phyloP scores from a whole-genome alignment of 2,329 filamentous ascomycete genomes.

The Fusarium ambrosium region DNA sequence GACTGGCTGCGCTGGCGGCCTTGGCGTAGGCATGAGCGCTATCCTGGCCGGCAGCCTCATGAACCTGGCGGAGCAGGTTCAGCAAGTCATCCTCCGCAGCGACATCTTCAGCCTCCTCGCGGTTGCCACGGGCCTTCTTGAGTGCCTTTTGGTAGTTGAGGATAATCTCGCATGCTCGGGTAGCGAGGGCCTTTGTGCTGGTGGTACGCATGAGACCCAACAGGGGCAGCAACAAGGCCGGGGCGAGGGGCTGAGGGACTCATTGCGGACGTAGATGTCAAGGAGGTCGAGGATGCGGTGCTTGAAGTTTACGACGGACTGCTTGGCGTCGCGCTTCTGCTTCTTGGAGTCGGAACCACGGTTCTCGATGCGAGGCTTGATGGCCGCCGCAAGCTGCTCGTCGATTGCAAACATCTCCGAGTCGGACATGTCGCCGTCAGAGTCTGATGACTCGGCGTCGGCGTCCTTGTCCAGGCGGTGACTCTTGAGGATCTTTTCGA shows the following conservation, averaged over 20 bases:
- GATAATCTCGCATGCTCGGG: constrained; percentile 80
- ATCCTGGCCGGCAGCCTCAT: constrained; percentile 74
- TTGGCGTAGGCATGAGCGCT: constrained; percentile 79
- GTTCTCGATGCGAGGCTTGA: constrained; percentile 79
- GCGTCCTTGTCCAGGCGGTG: constrained; percentile 72
- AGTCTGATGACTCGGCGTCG: constrained; percentile 68
- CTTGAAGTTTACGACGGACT: constrained; percentile 94
- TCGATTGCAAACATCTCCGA: constrained; percentile 95
- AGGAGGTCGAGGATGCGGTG: constrained; percentile 91
- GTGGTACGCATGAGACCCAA: constrained; percentile 83
- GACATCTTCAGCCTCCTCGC: constrained; percentile 50
- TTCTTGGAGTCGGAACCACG: constrained; percentile 77
- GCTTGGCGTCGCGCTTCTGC: constrained; percentile 87
- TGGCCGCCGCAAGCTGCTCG: constrained; percentile 84
- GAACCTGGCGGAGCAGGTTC: constrained; percentile 74
- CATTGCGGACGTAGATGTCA: constrained; percentile 85
- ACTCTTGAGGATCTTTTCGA: constrained; percentile 83
- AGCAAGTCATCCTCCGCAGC: constrained; percentile 64
- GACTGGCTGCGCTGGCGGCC: constrained; percentile 79
- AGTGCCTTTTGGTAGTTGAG: constrained; percentile 77
- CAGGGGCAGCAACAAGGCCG: constrained; percentile 81
- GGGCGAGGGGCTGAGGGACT: constrained; percentile 76
- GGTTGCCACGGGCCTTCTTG: constrained; percentile 66
- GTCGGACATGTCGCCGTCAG: constrained; percentile 90
- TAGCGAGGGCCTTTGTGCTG: constrained; percentile 79